Percentiles rank a stretch among this genome's conserved stretches.
Conservation (phyloP, 2,329 filamentous ascomycete species). For the Erysiphe pulchra region DNA sequence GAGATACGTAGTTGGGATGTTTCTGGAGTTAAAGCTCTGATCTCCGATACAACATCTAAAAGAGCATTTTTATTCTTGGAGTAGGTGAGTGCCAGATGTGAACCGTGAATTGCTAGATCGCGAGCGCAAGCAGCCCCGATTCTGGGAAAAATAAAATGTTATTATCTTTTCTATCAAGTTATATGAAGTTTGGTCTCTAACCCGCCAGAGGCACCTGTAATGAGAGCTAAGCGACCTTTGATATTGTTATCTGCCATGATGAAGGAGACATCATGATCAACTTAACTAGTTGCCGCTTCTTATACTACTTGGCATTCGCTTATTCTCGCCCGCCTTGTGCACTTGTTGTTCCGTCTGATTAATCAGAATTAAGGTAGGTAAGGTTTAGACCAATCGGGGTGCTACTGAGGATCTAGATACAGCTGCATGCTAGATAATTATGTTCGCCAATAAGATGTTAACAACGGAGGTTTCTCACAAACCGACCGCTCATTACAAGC, state of each 20-base stretch:
- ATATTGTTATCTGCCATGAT: slow-evolving; percentile 13
- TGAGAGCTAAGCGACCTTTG: slow-evolving; percentile 26
- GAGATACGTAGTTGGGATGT: slow-evolving; percentile 18
- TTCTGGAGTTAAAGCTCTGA: slow-evolving; percentile 12
- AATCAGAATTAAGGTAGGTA: too few relatives aligned
- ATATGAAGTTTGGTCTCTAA: slow-evolving; percentile 12
- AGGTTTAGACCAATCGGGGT: too few relatives aligned
- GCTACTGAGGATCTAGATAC: too few relatives aligned
- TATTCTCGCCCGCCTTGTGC: too few relatives aligned
- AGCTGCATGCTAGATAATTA: too few relatives aligned
- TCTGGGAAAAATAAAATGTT: slow-evolving; percentile 14
- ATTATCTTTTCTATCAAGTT: background rate
- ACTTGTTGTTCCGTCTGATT: too few relatives aligned
- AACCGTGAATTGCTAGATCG: slow-evolving; percentile 24
- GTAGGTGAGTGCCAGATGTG: slow-evolving; percentile 33
- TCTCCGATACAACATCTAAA: slow-evolving; percentile 18
- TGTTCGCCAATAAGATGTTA: too few relatives aligned
- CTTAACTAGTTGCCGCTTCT: too few relatives aligned
- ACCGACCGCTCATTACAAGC: too few relatives aligned
- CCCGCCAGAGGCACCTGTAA: slow-evolving; percentile 36
- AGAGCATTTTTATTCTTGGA: slow-evolving; percentile 21
- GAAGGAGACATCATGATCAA: too few relatives aligned
- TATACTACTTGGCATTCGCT: too few relatives aligned
- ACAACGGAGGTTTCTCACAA: too few relatives aligned
- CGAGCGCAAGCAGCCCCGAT: slow-evolving; percentile 32